Percentiles rank a stretch among this genome's conserved stretches.
Conservation (phyloP, 202 grass and related monocot species). For the Dendrocalamus latiflorus region DNA sequence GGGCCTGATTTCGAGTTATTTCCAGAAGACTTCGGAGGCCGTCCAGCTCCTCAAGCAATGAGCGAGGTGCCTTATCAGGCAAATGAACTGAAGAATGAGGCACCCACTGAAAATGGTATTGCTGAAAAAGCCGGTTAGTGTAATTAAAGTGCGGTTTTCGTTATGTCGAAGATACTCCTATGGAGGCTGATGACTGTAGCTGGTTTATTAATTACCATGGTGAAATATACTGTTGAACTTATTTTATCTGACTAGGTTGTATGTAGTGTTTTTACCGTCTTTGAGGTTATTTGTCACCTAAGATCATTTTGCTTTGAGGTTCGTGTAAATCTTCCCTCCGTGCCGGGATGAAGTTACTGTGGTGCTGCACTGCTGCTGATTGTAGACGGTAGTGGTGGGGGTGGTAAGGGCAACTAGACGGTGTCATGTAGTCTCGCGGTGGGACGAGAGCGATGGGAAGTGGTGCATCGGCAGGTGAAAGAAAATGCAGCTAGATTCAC, state of each 20-base stretch:
- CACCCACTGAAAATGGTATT: conserved; percentile 54
- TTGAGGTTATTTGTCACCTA: not conserved
- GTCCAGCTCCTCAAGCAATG: conserved; percentile 60
- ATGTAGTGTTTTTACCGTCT: not conserved
- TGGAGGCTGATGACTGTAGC: not conserved
- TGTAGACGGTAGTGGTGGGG: no score
- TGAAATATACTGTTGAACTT: not conserved
- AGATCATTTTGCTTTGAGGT: not conserved
- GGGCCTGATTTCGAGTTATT: conserved; percentile 75
- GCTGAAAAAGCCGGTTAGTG: conserved; percentile 57
- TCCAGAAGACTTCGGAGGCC: conserved; percentile 62
- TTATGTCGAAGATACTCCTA: not conserved
- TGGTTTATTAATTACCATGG: not conserved
- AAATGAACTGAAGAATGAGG: conserved; percentile 54
- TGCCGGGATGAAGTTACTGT: not conserved
- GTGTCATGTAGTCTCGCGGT: not conserved
- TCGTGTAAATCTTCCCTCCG: not conserved
- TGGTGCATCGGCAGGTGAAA: not conserved
- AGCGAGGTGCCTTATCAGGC: conserved; percentile 60
- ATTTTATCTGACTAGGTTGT: not conserved
- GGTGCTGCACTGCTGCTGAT: not conserved
- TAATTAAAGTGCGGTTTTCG: not conserved
- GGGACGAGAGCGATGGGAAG: not conserved
- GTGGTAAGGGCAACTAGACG: not conserved
- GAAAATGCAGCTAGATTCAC: not conserved